phyloP scores from a whole-genome alignment of 1,284 basidiomycete species.

The Heterobasidion occidentale region DNA sequence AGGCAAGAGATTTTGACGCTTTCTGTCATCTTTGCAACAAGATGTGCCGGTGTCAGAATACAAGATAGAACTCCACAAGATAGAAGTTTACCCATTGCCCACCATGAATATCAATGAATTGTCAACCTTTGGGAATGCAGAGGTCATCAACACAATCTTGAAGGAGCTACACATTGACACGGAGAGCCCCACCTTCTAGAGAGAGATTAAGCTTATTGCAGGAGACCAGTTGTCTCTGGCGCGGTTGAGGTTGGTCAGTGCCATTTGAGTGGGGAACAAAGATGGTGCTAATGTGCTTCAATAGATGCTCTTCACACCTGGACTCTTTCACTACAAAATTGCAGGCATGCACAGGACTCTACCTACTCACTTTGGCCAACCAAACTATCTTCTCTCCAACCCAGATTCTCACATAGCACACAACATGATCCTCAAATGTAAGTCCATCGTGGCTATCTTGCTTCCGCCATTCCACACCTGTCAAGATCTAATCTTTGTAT shows the following conservation, averaged over 20 bases:
- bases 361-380: conserved; percentile 23
- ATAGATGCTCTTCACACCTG: conserved; percentile 22
- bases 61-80: conserved; percentile 24
- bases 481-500: conserved; percentile 28
- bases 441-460: conserved; percentile 23
- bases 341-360: conserved; percentile 23
- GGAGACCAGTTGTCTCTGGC: conserved; percentile 33
- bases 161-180: conserved; percentile 18
- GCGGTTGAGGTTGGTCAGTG: conserved; percentile 20
- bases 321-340: conserved; percentile 32
- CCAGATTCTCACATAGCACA: background rate
- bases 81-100: conserved; percentile 23
- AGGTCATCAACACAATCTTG: conserved; percentile 24
- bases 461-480: conserved; percentile 24
- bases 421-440: conserved; percentile 16
- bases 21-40: too few relatives aligned
- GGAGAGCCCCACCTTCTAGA: conserved; percentile 4
- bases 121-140: conserved; percentile 24
- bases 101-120: conserved; percentile 30
- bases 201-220: conserved; percentile 15
- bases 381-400: conserved; percentile 1
- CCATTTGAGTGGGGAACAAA: conserved; percentile 28
- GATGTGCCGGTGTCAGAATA: too few relatives aligned
- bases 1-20: background rate
- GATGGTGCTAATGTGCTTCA: conserved; percentile 17